Evolutionary conservation across 2,329 filamentous ascomycete genomes (phyloP), one percentile per base, ranked within the genome.

Genomic region (Fusarium sp.): DNA sequence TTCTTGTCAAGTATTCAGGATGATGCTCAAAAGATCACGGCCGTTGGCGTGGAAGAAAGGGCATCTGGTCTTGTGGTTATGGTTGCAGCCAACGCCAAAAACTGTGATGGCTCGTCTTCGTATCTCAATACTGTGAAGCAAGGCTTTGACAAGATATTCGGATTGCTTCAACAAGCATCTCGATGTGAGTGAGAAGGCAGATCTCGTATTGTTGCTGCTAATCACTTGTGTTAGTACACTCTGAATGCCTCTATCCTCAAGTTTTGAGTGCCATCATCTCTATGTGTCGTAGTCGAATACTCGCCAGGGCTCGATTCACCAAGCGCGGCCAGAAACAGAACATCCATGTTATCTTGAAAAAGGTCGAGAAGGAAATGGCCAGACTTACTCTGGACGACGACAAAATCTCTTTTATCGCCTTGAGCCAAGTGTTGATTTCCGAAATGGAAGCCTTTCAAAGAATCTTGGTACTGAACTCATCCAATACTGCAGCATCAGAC

Each of bases 71-170:
- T 70, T 3, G 8, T 19, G 9, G 36, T 68, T n/a, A 48, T 69
- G 38, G 49, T 70, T 17, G 65, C 68, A 5, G 61, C 46, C 32
- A 70, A 70, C 42, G 56, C 62, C 5, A 51, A 35, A 25, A 32
- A 17, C 15, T 9, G 8, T 14, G 15, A 7, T n/a, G 15, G 17
- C 7, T 35, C 41, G 9, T 55, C 65, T 4, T 14, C 19, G 2
- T 64, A 67, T 53, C 42, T 67, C 15, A n/a, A 38, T 11, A 32
- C 37, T 6, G 57, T 66, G 6, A 64, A 57, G 38, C 21, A 14
- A 32, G 65, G 63, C 4, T 61, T 68, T 11, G 60, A 65, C 29
- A n/a, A 15, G 1, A 36, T 68, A 50, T 66, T 65, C 37, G 21
- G 13, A 7, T 37, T 51, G n/a, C 41, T 68, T 7, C 44, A 31